Evolutionary conservation across 169 alveolate species (phyloP).

Genomic region (Ichthyophthirius multifiliis): DNA sequence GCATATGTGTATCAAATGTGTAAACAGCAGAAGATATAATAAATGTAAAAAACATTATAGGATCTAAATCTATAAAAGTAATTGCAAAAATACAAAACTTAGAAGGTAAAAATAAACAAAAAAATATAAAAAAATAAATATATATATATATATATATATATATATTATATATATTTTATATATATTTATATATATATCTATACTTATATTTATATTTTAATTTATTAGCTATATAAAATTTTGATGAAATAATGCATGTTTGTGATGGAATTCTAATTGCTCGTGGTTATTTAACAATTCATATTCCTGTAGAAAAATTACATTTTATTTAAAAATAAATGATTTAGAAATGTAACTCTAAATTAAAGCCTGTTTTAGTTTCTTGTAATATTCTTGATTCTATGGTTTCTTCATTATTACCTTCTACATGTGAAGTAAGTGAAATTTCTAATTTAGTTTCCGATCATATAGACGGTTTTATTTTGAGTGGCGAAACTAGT

Average conservation of each 20-base stretch:
- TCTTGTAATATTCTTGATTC: slow-evolving; percentile 38
- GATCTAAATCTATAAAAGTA: slow-evolving; percentile 1
- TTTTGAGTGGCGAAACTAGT: slow-evolving; percentile 36
- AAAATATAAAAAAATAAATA: background rate
- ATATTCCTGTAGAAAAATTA: slow-evolving; percentile 23
- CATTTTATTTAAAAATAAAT: slow-evolving; percentile 9
- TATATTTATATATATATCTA: background rate
- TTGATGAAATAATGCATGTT: slow-evolving; percentile 19
- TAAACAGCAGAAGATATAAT: slow-evolving; percentile 21
- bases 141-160: background rate
- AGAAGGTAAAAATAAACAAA: background rate
- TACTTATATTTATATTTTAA: no score
- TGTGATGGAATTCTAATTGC: slow-evolving; percentile 34
- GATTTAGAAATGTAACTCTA: slow-evolving; percentile 7
- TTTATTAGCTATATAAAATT: slow-evolving; percentile 24
- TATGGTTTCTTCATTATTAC: slow-evolving; percentile 24
- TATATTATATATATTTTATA: no score
- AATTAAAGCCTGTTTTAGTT: slow-evolving; percentile 34
- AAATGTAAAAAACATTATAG: background rate
- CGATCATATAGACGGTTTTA: slow-evolving; percentile 29
- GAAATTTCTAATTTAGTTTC: slow-evolving; percentile 28
- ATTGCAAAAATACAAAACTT: slow-evolving; percentile 13
- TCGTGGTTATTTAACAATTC: slow-evolving; percentile 19
- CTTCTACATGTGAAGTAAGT: slow-evolving; percentile 42
- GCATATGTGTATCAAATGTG: slow-evolving; percentile 25